Evolutionary conservation across 2,329 filamentous ascomycete genomes (phyloP).

Genomic region (Colletotrichum tanaceti): DNA sequence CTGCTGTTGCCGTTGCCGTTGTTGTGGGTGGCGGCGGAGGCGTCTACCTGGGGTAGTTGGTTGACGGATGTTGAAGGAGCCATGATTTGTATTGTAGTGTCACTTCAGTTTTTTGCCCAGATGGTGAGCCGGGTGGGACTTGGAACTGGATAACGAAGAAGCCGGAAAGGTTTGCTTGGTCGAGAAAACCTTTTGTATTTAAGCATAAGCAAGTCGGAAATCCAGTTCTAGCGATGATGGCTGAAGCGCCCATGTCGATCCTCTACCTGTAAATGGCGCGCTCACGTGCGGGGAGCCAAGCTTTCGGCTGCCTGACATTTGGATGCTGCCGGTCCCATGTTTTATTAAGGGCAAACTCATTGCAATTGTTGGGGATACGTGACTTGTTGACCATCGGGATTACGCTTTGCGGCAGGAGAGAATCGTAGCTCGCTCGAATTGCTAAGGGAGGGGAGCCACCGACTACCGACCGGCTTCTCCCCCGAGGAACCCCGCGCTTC

Average conservation of each 20-base stretch:
- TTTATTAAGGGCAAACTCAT: not conserved
- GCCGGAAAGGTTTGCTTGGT: not conserved
- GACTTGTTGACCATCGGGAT: not conserved
- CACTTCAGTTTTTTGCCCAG: not conserved
- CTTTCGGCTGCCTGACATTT: not conserved
- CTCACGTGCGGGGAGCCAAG: not conserved
- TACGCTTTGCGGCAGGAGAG: too few species aligned
- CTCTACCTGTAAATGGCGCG: not conserved
- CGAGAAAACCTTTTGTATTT: not conserved
- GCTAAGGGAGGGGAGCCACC: not conserved
- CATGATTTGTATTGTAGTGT: constrained; percentile 1
- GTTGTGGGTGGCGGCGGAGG: constrained; percentile 9
- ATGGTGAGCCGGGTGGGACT: not conserved
- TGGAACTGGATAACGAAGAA: not conserved
- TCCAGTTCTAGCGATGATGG: not conserved
- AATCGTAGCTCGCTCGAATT: not conserved
- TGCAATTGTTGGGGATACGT: not conserved
- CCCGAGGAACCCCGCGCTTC: constrained; percentile 34
- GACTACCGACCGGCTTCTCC: not conserved
- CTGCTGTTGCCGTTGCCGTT: constrained; percentile 19
- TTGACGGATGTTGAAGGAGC: constrained; percentile 20
- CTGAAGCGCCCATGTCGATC: not conserved
- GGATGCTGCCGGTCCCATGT: not conserved
- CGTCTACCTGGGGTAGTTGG: constrained; percentile 21
- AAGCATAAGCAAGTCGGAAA: not conserved